Percentiles rank a stretch among this genome's conserved stretches.
These are phyloP conservation scores for Primulina huaijiensis DNA, from an alignment of 257 asterid genomes.

Conservation along the genomic window DNA sequence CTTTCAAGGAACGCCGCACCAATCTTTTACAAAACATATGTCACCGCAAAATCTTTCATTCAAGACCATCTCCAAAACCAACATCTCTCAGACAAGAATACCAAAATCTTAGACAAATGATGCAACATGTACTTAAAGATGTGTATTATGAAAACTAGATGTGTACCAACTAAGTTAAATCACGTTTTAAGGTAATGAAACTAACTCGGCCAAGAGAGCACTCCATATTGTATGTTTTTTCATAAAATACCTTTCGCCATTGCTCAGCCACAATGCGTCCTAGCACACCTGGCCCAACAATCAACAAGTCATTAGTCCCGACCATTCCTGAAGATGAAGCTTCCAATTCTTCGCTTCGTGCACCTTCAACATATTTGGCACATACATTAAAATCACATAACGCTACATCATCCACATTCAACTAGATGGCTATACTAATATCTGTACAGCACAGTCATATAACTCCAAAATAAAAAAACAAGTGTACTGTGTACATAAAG, in stretches of 20 bases:
- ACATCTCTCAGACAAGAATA: neutral
- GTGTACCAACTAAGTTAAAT: too few species aligned
- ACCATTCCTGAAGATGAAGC: conserved; percentile 48
- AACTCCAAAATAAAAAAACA: neutral
- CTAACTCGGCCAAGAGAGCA: conserved; percentile 14
- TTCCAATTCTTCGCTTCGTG: conserved; percentile 39
- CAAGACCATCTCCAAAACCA: neutral
- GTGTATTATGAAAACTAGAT: too few species aligned
- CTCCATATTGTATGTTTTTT: neutral
- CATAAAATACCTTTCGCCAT: conserved; percentile 71
- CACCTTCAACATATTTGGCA: conserved; percentile 42
- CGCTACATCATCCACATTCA: too few species aligned
- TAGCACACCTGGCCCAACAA: conserved; percentile 95
- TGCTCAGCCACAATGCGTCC: conserved; percentile 89
- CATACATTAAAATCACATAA: neutral
- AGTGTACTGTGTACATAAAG: neutral
- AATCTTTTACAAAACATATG: neutral
- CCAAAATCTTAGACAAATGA: neutral
- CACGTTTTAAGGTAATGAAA: too few species aligned
- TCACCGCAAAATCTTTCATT: neutral
- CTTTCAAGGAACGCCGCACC: neutral
- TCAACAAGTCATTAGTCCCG: conserved; percentile 79
- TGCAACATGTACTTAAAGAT: too few species aligned
- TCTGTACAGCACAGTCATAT: neutral
- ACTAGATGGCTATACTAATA: too few species aligned